Evolutionary conservation across 805 yeast genomes (phyloP), one percentile per base, ranked within the genome.

Genomic region (Candida xyloterini): DNA sequence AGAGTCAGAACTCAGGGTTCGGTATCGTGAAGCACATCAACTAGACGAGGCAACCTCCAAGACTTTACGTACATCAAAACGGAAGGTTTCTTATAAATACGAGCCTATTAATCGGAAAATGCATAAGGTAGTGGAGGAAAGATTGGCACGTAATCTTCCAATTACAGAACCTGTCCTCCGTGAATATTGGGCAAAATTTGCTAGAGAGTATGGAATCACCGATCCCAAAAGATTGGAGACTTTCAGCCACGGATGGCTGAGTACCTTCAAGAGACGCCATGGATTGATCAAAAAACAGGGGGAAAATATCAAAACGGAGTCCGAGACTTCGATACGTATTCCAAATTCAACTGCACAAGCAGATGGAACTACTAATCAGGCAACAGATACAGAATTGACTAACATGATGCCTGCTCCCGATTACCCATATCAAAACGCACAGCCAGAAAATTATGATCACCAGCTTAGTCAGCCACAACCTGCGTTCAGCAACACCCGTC

Each of bases 181-280:
- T 27, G 77, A 73, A 35, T 71, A 74, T 51, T 78, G 84, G 84
- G 62, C 70, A 10, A 59, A 67, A 22, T 74, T 66, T 50, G 83
- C 81, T 2, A 71, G 71, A 41, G 66, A 70, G 50, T 74, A 57
- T 52, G 83, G 82, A 8, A 81, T 78, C 2, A 74, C 71, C 7
- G 80, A 78, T 49, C 81, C 83, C 3, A 78, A 78, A 52, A 60
- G 84, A 39, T 55, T 73, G 40, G 68, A 66, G 20, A 66, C 71
- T 11, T 78, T 76, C 46, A 72, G 79, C 47, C 82, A 78, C 54
- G 84, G 84, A 7, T 78, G 84, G 84, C 57, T 78, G 30, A 64
- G 75, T 10, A 80, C 74, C 50, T 78, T 78, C 57, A 78, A 78
- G 55, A 77, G 74, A 47, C 59, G 82, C 35, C 81, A 78, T 50